These are phyloP conservation scores for Lippia alba DNA, from an alignment of 305 asterid genomes.

Conservation along the genomic window DNA sequence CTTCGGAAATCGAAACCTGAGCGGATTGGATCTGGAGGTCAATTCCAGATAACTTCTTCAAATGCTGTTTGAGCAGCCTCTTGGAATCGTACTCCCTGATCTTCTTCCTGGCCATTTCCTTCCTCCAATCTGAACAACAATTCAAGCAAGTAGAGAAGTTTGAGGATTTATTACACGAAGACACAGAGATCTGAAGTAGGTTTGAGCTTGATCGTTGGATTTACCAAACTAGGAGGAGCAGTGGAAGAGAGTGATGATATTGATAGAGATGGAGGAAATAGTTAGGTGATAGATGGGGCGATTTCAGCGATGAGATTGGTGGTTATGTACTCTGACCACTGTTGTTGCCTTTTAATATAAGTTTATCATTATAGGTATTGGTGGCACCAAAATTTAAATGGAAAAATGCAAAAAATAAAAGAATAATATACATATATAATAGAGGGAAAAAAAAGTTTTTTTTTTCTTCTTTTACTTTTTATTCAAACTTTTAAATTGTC, in stretches of 20 bases:
- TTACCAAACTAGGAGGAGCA: constrained; percentile 4
- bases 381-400: background rate
- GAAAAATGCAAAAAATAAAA: background rate
- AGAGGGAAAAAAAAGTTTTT: no score
- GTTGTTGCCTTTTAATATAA: no score
- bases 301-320: constrained; percentile 32
- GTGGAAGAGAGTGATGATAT: background rate
- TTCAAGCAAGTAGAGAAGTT: background rate
- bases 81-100: constrained; percentile 82
- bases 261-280: constrained; percentile 19
- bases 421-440: no score
- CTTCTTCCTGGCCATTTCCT: constrained; percentile 74
- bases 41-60: constrained; percentile 59
- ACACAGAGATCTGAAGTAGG: constrained; percentile 16
- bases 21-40: constrained; percentile 71
- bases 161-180: background rate
- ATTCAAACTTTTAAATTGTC: no score
- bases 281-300: constrained; percentile 41
- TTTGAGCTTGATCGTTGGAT: background rate
- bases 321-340: background rate
- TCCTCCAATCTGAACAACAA: background rate
- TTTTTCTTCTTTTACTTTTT: no score
- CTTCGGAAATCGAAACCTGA: constrained; percentile 44
- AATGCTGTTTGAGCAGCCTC: constrained; percentile 70
- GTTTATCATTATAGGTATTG: background rate